These are phyloP conservation scores for Colletotrichum plurivorum DNA, from an alignment of 2,329 filamentous ascomycete species.

Conservation along the genomic window DNA sequence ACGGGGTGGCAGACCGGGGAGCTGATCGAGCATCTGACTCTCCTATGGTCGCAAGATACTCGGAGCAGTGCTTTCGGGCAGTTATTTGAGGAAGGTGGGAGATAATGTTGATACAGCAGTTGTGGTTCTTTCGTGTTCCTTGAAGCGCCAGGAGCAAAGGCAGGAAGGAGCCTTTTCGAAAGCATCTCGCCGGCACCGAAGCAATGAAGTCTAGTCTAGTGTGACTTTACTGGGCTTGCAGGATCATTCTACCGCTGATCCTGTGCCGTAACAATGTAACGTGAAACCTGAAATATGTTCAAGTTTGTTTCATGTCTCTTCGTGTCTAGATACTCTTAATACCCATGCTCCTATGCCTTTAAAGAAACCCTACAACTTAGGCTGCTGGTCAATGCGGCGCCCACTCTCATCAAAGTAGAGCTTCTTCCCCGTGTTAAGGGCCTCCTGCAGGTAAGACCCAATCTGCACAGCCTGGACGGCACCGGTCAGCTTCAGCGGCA, in stretches of 20 bases:
- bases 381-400: conserved; percentile 53
- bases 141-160: too few relatives aligned
- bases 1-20: conserved; percentile 29
- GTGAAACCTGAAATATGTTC: too few relatives aligned
- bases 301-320: neutral
- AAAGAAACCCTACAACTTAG: conserved; percentile 49
- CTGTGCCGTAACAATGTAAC: too few relatives aligned
- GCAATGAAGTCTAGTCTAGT: too few relatives aligned
- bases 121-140: too few relatives aligned
- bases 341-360: neutral
- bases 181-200: too few relatives aligned
- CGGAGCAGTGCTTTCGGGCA: conserved; percentile 11
- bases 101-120: neutral
- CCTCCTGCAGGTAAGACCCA: conserved; percentile 72
- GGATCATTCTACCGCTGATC: too few relatives aligned
- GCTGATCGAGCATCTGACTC: neutral
- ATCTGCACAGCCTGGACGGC: conserved; percentile 75
- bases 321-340: neutral
- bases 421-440: conserved; percentile 67
- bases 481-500: conserved; percentile 70
- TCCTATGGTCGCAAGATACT: conserved; percentile 18
- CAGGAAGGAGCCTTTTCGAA: too few relatives aligned
- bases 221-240: too few relatives aligned
- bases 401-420: conserved; percentile 72
- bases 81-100: neutral